phyloP scores from a whole-genome alignment of 2,329 filamentous ascomycete species.

The Dactylellina parvicollis region DNA sequence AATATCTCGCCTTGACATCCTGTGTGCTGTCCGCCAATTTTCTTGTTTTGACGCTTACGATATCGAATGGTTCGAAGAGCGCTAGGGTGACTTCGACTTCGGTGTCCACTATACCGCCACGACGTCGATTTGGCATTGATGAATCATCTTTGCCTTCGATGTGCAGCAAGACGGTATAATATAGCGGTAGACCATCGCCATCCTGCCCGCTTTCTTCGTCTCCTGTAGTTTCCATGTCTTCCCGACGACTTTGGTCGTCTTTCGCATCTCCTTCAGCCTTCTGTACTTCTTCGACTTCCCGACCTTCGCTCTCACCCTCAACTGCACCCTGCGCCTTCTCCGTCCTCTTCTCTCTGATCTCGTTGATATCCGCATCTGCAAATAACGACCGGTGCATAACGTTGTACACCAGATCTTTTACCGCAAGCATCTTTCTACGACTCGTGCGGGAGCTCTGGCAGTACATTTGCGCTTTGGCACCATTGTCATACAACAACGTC shows the following conservation, averaged over 20 bases:
- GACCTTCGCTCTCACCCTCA: background rate
- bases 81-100: conserved; percentile 36
- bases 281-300: background rate
- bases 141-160: conserved; percentile 17
- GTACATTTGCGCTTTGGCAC: background rate
- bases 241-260: background rate
- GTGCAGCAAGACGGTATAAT: conserved; percentile 33
- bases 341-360: conserved; percentile 8
- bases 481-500: conserved; percentile 28
- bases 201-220: background rate
- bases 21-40: conserved; percentile 15
- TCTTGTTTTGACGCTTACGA: conserved; percentile 7
- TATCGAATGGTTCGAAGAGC: conserved; percentile 22
- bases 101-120: conserved; percentile 26
- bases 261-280: background rate
- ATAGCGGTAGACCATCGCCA: conserved; percentile 2
- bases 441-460: conserved; percentile 24
- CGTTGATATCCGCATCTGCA: conserved; percentile 27
- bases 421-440: conserved; percentile 41
- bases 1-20: background rate
- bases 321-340: background rate
- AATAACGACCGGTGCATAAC: conserved; percentile 36
- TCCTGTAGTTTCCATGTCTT: background rate
- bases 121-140: background rate
- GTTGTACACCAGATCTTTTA: conserved; percentile 42